Base-by-base conservation (phyloP, 768 basidiomycete species). In the Pleurotus cornucopiae region DNA sequence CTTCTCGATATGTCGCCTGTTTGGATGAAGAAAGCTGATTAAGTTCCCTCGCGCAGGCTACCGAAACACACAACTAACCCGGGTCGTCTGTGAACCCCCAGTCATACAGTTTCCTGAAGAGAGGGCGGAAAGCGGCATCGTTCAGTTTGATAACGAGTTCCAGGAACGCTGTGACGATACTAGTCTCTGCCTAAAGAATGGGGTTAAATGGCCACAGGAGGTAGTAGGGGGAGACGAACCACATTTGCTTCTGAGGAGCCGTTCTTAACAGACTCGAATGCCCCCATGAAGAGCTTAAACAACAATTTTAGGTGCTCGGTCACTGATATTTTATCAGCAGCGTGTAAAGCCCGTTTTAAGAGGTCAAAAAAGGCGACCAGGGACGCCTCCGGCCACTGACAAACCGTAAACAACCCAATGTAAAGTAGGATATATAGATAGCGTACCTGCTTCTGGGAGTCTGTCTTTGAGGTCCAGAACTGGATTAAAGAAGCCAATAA, bases 61-160 rank as follows among this genome's bases (percentile, higher is more conserved):
- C 12, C 23, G 13, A 34, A n/a, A 48, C 7, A 14, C 21, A 18
- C 14, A 6, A 69, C 76, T 30, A 63, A 85, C 84, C 70, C 21
- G 65, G 64, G 25, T 78, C 79, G 56, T 76, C 74, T 1, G 78
- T 80, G 63, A 94, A 94, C 0, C 94, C 94, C 97, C 97, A 99
- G 66, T 99, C 97, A 64, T 91, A 94, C 56, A 95, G 69, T 54
- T 86, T 85, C 54, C 94, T 85, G 81, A 98, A 96, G 13, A 98
- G 73, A 0, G 96, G 94, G 59, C 85, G 82, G 84, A 99, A 98
- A 0, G 88, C 80, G 0, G 84, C 83, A 62, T 98, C 97, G 64
- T 95, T 97, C 53, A 99, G 76, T 70, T 98, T 98, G 54, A 92
- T 83, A 9, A 94, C 90, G 6, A 98, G 74, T 68, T 96, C 91